Evolutionary conservation across 192 early-diverging fungal genomes (phyloP).

Genomic region (Cladochytrium replicatum): DNA sequence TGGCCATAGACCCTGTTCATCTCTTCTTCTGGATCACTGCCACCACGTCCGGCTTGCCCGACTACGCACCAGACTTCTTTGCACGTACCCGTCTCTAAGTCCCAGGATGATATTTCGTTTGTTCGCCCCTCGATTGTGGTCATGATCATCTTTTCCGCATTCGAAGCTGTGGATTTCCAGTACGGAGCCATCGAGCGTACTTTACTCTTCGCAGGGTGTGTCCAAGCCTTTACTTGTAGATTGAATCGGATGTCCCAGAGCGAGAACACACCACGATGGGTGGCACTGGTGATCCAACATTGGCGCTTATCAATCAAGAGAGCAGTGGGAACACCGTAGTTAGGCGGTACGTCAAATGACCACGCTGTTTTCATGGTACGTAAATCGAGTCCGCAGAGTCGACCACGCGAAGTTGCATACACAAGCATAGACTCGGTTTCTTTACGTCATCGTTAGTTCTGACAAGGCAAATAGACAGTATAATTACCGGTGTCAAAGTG

Average conservation of each 20-base stretch:
- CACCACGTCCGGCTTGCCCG: not conserved
- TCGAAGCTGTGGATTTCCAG: not conserved
- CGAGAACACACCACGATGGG: constrained; percentile 62
- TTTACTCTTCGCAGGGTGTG: constrained; percentile 54
- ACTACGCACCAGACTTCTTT: constrained; percentile 59
- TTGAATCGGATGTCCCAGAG: constrained; percentile 74
- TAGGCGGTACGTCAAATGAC: constrained; percentile 33
- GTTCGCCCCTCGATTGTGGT: constrained; percentile 51
- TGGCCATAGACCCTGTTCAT: constrained; percentile 29
- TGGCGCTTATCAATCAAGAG: constrained; percentile 52
- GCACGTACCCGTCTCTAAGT: constrained; percentile 61
- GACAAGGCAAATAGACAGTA: not conserved
- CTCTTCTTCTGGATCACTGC: constrained; percentile 14
- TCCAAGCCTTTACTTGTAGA: constrained; percentile 60
- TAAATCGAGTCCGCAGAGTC: constrained; percentile 60
- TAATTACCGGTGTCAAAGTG: constrained; percentile 58
- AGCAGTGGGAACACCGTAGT: constrained; percentile 54
- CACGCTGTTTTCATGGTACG: constrained; percentile 59
- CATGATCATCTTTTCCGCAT: constrained; percentile 30
- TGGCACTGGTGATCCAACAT: constrained; percentile 63
- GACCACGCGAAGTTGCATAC: constrained; percentile 61
- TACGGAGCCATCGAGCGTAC: constrained; percentile 52
- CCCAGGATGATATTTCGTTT: constrained; percentile 75
- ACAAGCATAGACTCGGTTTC: constrained; percentile 57
- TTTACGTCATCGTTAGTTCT: constrained; percentile 7